phyloP scores from a whole-genome alignment of 208 protist genomes.

The Strigomonas culicis region DNA sequence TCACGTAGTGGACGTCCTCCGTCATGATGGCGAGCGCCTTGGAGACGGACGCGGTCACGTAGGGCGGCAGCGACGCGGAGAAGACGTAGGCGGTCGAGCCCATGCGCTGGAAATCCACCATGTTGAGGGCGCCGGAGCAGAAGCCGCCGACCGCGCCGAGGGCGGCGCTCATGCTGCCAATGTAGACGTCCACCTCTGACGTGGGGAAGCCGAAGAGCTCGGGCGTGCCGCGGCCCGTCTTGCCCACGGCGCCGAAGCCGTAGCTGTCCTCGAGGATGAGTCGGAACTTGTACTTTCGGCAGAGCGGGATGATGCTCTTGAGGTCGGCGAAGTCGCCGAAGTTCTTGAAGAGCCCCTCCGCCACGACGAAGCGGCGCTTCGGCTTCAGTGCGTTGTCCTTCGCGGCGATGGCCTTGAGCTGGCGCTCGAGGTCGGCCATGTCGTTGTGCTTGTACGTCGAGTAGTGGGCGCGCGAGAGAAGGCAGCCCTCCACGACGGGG shows the following conservation, averaged over 20 bases:
- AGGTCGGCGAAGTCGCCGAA: conserved; percentile 88
- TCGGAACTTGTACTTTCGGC: conserved; percentile 93
- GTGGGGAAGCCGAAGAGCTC: conserved; percentile 92
- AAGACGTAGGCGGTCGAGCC: conserved; percentile 95
- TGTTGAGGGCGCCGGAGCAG: conserved; percentile 75
- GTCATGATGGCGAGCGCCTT: conserved; percentile 77
- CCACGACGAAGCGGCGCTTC: conserved; percentile 92
- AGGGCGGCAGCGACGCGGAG: conserved; percentile 96
- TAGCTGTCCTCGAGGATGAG: conserved; percentile 97
- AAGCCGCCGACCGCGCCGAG: conserved; percentile 95
- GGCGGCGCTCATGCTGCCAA: conserved; percentile 82
- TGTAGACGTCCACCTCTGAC: conserved; percentile 83
- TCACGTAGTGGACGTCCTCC: conserved; percentile 29
- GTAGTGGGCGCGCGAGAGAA: conserved; percentile 86
- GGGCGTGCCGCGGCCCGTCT: conserved; percentile 91
- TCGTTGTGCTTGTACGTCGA: conserved; percentile 95
- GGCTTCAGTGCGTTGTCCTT: conserved; percentile 64
- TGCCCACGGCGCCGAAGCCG: conserved; percentile 94
- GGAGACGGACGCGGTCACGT: conserved; percentile 82
- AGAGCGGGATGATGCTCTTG: conserved; percentile 88
- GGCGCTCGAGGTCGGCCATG: conserved; percentile 87
- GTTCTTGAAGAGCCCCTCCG: conserved; percentile 94
- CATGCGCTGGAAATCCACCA: conserved; percentile 95
- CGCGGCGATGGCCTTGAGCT: conserved; percentile 67
- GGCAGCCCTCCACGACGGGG: conserved; percentile 83